Evolutionary conservation across 352 stramenopile genomes (phyloP).

Genomic region (Phytophthora uliginosa): DNA sequence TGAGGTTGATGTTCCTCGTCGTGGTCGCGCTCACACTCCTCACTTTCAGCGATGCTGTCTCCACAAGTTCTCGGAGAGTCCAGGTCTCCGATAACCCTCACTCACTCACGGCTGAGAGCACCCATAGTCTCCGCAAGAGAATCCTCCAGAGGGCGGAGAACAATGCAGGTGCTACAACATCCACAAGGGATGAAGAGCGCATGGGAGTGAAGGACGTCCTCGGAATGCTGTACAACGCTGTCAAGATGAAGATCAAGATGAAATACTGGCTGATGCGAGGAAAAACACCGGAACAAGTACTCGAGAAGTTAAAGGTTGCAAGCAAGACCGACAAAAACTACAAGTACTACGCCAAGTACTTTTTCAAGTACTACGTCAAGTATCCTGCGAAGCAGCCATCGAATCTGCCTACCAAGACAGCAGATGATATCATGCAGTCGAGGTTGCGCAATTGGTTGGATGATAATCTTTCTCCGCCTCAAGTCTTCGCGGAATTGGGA

Average conservation of each 20-base stretch:
- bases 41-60: not conserved
- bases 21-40: not conserved
- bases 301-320: slow-evolving; percentile 21
- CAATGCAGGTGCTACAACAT: too few relatives aligned
- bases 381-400: slow-evolving; percentile 13
- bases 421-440: slow-evolving; percentile 20
- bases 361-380: slow-evolving; percentile 29
- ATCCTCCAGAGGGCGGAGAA: not conserved
- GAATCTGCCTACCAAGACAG: slow-evolving; percentile 7
- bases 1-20: not conserved
- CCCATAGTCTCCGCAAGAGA: not conserved
- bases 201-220: slow-evolving; percentile 1
- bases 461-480: slow-evolving; percentile 9
- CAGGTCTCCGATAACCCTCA: not conserved
- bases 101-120: not conserved
- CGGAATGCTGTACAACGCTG: slow-evolving; percentile 2
- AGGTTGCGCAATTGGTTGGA: slow-evolving; percentile 15
- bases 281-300: slow-evolving; percentile 9
- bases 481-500: slow-evolving; percentile 27
- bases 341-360: slow-evolving; percentile 37
- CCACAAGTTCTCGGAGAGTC: not conserved
- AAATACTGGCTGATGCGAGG: slow-evolving; percentile 18
- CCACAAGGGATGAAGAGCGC: slow-evolving; percentile 7
- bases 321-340: slow-evolving; percentile 23
- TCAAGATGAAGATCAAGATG: slow-evolving; percentile 18